Evolutionary conservation across 495 filamentous ascomycete species (phyloP).

Genomic region (Aspergillus heteromorphus): DNA sequence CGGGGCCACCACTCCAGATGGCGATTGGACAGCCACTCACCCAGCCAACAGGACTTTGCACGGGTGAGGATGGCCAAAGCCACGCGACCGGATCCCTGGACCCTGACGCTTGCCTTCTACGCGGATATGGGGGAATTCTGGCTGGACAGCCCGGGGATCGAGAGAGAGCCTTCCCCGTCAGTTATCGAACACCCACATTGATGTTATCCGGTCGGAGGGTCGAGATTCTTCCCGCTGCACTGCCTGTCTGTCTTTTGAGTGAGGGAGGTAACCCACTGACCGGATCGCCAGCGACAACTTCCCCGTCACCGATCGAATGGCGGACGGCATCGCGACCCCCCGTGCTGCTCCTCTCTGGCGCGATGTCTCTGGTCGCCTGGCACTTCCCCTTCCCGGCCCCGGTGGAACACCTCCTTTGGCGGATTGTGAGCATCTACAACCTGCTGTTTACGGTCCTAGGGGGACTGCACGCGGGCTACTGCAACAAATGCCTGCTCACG

Average conservation of each 20-base stretch:
- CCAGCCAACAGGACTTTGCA: background rate
- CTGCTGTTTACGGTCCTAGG: constrained; percentile 10
- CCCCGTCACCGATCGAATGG: constrained; percentile 1
- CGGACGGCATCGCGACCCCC: constrained; percentile 11
- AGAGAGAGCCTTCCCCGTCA: constrained; percentile 10
- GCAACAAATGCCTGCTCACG: background rate
- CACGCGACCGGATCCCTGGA: constrained; percentile 18
- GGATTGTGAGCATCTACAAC: constrained; percentile 12
- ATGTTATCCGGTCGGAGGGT: background rate
- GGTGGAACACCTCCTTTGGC: constrained; percentile 25
- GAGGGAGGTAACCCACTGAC: background rate
- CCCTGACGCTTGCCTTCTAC: constrained; percentile 33
- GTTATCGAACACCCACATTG: background rate
- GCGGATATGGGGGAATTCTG: constrained; percentile 38
- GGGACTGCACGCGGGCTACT: constrained; percentile 1
- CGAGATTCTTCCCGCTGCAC: too few species aligned
- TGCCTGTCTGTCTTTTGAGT: background rate
- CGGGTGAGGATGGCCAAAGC: background rate
- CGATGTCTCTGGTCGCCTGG: constrained; percentile 29
- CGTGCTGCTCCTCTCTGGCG: constrained; percentile 13
- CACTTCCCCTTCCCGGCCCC: constrained; percentile 20
- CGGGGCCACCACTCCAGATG: too few species aligned
- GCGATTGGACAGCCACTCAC: too few species aligned
- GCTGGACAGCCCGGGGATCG: constrained; percentile 15
- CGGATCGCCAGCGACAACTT: constrained; percentile 13